Conservation (phyloP, 768 basidiomycete genomes). For the Gyrodon lividus region DNA sequence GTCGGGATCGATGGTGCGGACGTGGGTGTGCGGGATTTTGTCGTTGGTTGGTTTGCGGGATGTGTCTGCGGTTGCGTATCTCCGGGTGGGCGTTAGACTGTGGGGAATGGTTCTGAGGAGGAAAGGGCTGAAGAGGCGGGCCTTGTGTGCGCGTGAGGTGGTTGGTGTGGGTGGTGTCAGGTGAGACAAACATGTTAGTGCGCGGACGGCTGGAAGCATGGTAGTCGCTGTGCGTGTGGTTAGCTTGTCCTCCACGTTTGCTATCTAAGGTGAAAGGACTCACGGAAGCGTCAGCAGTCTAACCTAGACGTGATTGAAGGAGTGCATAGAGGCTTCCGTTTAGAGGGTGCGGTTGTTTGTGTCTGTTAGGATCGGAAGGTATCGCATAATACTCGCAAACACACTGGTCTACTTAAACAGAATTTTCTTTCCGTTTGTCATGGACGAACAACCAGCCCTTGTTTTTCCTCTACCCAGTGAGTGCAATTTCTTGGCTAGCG, state of each 20-base stretch:
- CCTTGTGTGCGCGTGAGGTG: slow-evolving; percentile 1
- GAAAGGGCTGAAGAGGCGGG: slow-evolving; percentile 1
- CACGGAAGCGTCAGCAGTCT: slow-evolving; percentile 1
- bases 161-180: slow-evolving; percentile 1
- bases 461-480: slow-evolving; percentile 10
- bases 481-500: neutral
- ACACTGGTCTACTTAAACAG: neutral
- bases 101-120: slow-evolving; percentile 4
- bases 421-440: neutral
- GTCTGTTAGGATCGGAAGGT: slow-evolving; percentile 21
- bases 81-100: neutral
- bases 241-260: neutral
- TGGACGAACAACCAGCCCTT: neutral
- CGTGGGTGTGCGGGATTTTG: slow-evolving; percentile 41
- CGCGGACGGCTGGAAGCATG: slow-evolving; percentile 2
- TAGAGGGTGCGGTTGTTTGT: slow-evolving; percentile 27
- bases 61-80: neutral
- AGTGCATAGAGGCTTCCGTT: neutral
- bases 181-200: slow-evolving; percentile 5
- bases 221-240: neutral
- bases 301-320: neutral
- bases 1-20: slow-evolving; percentile 49
- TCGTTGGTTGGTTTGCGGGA: slow-evolving; percentile 28
- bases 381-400: slow-evolving; percentile 25
- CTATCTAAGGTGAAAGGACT: neutral